phyloP scores from a whole-genome alignment of 1,284 basidiomycete genomes.

The Stygiomarasmius scandens region DNA sequence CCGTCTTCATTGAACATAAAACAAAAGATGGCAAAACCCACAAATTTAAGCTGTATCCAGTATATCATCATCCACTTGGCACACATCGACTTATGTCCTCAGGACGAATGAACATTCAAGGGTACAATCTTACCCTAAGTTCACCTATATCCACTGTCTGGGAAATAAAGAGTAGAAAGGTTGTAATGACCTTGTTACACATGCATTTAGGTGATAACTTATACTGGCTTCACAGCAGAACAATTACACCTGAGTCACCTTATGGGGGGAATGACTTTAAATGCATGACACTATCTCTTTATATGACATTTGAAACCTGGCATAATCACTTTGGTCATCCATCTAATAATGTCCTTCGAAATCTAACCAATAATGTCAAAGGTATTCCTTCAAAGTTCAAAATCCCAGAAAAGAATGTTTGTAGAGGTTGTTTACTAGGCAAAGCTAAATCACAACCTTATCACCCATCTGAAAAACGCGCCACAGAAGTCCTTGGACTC shows the following conservation, averaged over 20 bases:
- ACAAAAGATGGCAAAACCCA: not conserved
- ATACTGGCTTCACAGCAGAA: not conserved
- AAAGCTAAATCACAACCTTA: conserved; percentile 24
- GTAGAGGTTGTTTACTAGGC: conserved; percentile 28
- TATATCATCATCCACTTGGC: not conserved
- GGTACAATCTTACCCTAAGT: not conserved
- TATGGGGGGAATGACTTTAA: not conserved
- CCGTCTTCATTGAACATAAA: conserved; percentile 1
- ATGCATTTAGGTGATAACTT: not conserved
- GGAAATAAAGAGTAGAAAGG: not conserved
- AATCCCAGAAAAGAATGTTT: conserved; percentile 18
- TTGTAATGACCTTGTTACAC: not conserved
- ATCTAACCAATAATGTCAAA: conserved; percentile 8
- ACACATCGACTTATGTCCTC: not conserved
- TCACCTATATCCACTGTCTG: not conserved
- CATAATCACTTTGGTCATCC: conserved; percentile 19
- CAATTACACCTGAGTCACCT: not conserved
- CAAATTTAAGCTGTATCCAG: not conserved
- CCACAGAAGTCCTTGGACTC: conserved; percentile 19
- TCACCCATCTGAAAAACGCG: conserved; percentile 12
- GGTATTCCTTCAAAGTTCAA: conserved; percentile 16
- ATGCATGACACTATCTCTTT: not conserved
- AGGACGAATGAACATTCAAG: not conserved
- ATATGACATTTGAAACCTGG: conserved; percentile 8
- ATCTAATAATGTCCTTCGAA: conserved; percentile 14